Evolutionary conservation across 768 basidiomycete genomes (phyloP).

Genomic region (Agrocybe praecox): DNA sequence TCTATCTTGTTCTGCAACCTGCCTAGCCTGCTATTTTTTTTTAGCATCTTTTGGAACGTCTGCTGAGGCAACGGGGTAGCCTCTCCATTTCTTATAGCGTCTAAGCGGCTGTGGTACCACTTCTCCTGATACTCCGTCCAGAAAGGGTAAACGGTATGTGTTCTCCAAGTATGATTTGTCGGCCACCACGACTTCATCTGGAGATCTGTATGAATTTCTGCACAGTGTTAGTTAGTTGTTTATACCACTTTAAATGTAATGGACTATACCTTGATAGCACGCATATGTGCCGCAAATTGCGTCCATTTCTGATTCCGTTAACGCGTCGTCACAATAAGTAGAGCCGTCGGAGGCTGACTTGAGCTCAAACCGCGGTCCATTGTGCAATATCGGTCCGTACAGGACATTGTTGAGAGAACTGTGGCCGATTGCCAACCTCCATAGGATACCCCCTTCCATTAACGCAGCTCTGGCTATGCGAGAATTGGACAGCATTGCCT

Average conservation of each 20-base stretch:
- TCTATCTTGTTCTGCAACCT: neutral
- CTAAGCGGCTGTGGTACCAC: neutral
- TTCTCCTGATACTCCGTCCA: neutral
- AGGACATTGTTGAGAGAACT: neutral
- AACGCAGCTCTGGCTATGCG: conserved; percentile 5
- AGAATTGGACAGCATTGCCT: neutral
- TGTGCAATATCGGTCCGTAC: neutral
- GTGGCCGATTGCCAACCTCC: conserved; percentile 2
- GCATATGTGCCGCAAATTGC: neutral
- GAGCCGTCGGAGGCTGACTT: neutral
- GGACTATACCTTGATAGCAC: neutral
- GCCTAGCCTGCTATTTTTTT: neutral
- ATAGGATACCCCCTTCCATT: conserved; percentile 5
- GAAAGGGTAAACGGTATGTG: neutral
- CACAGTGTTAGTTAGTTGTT: neutral
- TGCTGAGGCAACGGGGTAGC: neutral
- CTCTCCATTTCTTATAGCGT: neutral
- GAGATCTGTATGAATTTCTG: neutral
- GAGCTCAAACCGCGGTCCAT: neutral
- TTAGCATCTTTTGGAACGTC: neutral
- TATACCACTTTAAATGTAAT: neutral
- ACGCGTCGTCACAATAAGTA: neutral
- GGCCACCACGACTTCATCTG: conserved; percentile 3
- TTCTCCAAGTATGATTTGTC: neutral
- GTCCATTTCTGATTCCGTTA: neutral